A percentile compares a stretch with the other conserved stretches of the same genome.
Evolutionary conservation across 345 rosid species (phyloP).

Genomic region (Balakata baccata): DNA sequence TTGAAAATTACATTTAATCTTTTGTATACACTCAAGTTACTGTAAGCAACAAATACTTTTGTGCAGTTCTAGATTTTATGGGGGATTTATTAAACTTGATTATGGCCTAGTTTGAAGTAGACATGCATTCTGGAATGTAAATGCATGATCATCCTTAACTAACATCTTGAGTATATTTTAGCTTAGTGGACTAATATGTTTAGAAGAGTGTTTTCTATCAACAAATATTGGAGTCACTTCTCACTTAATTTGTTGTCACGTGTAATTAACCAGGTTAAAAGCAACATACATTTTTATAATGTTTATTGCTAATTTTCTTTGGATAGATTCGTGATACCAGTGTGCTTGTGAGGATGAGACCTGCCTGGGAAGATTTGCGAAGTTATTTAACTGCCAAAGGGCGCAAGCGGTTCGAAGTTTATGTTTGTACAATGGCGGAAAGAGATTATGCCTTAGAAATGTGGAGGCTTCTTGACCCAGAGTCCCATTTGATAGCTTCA

Average conservation of each 20-base stretch:
- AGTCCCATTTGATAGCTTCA: conserved; percentile 63
- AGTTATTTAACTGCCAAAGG: conserved; percentile 90
- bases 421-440: conserved; percentile 99
- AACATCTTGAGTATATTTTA: background rate
- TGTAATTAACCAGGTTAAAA: background rate
- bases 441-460: conserved; percentile 98
- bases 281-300: background rate
- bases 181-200: background rate
- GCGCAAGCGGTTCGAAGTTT: conserved; percentile 95
- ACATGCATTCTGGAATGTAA: background rate
- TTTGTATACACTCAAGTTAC: background rate
- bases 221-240: conserved; percentile 2
- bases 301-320: conserved; percentile 20
- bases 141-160: background rate
- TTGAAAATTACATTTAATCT: background rate
- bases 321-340: conserved; percentile 62
- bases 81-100: background rate
- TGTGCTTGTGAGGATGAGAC: conserved; percentile 96
- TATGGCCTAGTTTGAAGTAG: background rate
- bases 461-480: conserved; percentile 99
- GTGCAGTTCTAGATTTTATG: background rate
- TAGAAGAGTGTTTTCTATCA: background rate
- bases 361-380: conserved; percentile 97
- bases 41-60: background rate
- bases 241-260: background rate